Conservation (phyloP, 257 asterid genomes). For the Misopates orontium region DNA sequence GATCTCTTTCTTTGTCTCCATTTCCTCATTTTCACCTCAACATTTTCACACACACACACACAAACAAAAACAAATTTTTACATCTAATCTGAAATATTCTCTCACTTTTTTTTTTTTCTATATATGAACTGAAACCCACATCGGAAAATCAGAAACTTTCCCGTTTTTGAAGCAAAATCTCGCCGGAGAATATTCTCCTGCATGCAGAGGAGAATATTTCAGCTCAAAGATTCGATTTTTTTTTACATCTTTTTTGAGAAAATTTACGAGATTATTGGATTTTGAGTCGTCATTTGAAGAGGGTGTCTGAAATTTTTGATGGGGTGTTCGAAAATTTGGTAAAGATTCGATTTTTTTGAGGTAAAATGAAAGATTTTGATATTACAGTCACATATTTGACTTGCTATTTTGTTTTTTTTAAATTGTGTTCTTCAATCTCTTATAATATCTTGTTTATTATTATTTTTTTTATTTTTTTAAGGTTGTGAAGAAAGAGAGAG, state of each 20-base stretch:
- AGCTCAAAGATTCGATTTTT: constrained; percentile 6
- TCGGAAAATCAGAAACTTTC: constrained; percentile 28
- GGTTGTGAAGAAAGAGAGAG: constrained; percentile 31
- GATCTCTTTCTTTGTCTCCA: constrained; percentile 52
- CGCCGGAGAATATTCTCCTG: constrained; percentile 36
- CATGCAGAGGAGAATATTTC: constrained; percentile 31
- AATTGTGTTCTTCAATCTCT: too few relatives aligned
- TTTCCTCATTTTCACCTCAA: constrained; percentile 35
- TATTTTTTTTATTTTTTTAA: constrained; percentile 19
- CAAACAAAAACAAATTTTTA: neutral
- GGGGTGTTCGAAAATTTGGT: neutral
- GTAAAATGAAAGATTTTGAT: constrained; percentile 25
- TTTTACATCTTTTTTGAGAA: too few relatives aligned
- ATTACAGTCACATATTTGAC: too few relatives aligned
- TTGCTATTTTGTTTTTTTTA: too few relatives aligned
- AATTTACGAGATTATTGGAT: neutral
- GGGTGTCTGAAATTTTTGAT: constrained; percentile 3
- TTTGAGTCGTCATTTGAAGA: constrained; percentile 2
- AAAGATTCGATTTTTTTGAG: constrained; percentile 27
- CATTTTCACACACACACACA: constrained; percentile 24
- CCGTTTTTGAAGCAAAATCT: constrained; percentile 22
- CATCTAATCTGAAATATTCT: neutral
- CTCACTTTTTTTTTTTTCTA: neutral
- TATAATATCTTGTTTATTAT: constrained; percentile 7
- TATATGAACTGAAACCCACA: constrained; percentile 33